Evolutionary conservation across 2,329 filamentous ascomycete species (phyloP), one percentile per base, ranked within the genome.

Genomic region (Colletotrichum tropicale): DNA sequence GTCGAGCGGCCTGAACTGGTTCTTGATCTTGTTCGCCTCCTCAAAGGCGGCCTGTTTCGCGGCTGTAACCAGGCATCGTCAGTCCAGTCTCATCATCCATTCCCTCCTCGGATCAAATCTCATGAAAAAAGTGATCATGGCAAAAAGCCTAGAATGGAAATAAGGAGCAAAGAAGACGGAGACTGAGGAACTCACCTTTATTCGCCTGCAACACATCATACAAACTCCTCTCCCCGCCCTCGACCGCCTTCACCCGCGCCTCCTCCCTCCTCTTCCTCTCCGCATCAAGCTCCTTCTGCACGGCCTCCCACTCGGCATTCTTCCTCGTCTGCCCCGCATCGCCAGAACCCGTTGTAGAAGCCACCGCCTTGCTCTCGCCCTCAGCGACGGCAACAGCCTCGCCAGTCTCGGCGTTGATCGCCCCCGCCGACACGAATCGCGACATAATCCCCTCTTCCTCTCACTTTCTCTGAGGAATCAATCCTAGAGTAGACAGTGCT

Each of bases 1-100:
- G 81, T 96, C 93, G 34, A 97, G 88, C 5, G 93, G 88, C 52
- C 93, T 91, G 82, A 96, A 96, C 85, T 96, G 95, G 80, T 96
- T 94, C 81, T 91, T 91, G 68, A 96, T 87, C 78, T 90, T 90
- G 77, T 89, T 90, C 77, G 93, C 89, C 83, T 96, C 94, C 83
- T 96, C 94, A 83, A 96, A 95, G 10, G 93, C 94, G 24, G 94
- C 94, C 85, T 96, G 94, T 84, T 96, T 96, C 74, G 94, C 94
- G 78, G 93, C 94, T 94, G 73, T 10, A 18, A 18, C 36, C 36
- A 18, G 36, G 8, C 3, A 18, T 15, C 16, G 18, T 8, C 7
- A 4, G 12, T 43, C 8, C 3, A 4, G 8, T 30, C 6, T 5
- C 12, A 32, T 21, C n/a, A 6, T 24, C 34, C 28, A 3, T 30